Percentiles rank a stretch among this genome's conserved stretches.
Conservation (phyloP, 148 eudicot species). For the Chenopodium album region DNA sequence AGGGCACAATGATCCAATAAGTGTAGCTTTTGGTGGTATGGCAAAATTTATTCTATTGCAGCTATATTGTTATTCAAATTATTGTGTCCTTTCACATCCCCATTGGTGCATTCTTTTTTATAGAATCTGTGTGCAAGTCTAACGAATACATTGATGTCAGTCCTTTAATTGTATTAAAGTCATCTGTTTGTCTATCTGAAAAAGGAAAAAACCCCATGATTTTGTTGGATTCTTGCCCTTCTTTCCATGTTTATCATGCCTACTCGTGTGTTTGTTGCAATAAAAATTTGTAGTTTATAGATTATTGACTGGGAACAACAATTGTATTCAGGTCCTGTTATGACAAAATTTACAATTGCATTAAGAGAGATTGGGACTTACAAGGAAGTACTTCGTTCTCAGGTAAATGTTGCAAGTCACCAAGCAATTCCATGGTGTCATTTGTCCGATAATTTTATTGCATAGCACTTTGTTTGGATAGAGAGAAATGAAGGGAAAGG, state of each 20-base stretch:
- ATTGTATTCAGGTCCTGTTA: constrained; percentile 74
- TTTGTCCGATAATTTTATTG: not conserved
- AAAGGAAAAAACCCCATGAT: not conserved
- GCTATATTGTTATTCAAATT: not conserved
- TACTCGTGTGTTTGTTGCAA: not conserved
- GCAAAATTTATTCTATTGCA: not conserved
- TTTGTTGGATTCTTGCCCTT: not conserved
- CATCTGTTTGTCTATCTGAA: not conserved
- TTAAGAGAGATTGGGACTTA: constrained; percentile 98
- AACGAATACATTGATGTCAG: not conserved
- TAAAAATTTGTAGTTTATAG: not conserved
- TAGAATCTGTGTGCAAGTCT: not conserved
- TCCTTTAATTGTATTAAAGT: not conserved
- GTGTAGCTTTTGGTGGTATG: constrained; percentile 99
- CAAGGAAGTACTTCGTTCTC: constrained; percentile 97
- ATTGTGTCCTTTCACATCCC: not conserved
- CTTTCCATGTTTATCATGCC: not conserved
- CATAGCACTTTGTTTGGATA: too few species aligned
- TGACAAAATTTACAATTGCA: constrained; percentile 98
- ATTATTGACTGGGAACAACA: constrained; percentile 14
- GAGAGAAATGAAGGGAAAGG: too few species aligned
- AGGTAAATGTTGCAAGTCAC: constrained; percentile 43
- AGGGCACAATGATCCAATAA: constrained; percentile 97
- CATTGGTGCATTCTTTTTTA: not conserved
- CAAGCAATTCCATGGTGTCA: not conserved